phyloP scores from a whole-genome alignment of 1,284 basidiomycete species.

The Entoloma clypeatum region DNA sequence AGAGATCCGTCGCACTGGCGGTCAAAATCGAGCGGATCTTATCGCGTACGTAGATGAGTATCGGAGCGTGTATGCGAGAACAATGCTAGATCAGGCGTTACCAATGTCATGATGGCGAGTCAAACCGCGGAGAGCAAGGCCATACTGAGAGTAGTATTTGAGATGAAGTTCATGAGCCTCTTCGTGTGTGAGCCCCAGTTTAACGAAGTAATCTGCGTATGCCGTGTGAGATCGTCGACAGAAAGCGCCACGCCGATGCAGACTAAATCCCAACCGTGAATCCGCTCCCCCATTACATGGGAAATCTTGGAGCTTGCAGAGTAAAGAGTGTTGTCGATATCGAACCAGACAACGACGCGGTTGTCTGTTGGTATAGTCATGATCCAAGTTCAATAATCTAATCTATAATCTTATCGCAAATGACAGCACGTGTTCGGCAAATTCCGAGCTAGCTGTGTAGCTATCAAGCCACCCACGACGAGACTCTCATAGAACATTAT shows the following conservation, averaged over 20 bases:
- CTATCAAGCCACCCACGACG: conserved; percentile 38
- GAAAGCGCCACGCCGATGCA: conserved; percentile 2
- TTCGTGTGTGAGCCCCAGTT: conserved; percentile 62
- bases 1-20: conserved; percentile 79
- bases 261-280: conserved; percentile 55
- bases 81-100: conserved; percentile 32
- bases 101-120: conserved; percentile 77
- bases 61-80: neutral
- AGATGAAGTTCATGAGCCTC: conserved; percentile 73
- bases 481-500: conserved; percentile 32
- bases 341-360: conserved; percentile 69
- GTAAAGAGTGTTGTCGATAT: conserved; percentile 87
- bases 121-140: conserved; percentile 82
- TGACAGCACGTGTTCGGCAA: conserved; percentile 24
- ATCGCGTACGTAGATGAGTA: conserved; percentile 2
- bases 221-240: conserved; percentile 1
- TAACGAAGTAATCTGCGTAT: conserved; percentile 69
- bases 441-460: conserved; percentile 40
- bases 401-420: conserved; percentile 27
- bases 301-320: conserved; percentile 73
- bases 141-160: conserved; percentile 77
- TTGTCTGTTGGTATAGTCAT: conserved; percentile 37
- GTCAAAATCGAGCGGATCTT: conserved; percentile 87
- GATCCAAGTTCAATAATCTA: neutral
- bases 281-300: conserved; percentile 76